Evolutionary conservation across 306 rosid genomes (phyloP), one percentile per base, ranked within the genome.

Genomic region (Ormosia emarginata): DNA sequence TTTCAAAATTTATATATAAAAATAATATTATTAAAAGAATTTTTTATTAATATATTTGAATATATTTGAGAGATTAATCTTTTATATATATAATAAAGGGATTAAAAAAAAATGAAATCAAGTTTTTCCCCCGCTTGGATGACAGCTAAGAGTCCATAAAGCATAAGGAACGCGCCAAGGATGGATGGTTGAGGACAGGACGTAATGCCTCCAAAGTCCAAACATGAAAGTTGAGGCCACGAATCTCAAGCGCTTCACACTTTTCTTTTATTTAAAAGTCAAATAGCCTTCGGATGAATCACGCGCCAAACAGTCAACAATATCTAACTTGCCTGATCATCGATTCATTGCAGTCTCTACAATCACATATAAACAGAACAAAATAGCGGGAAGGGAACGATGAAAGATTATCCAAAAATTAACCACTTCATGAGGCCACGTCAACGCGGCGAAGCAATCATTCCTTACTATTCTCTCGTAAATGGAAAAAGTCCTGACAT

Each of bases 361-460:
- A 36, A 43, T 70, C 9, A 8, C 52, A 57, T 52, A 15, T 52
- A 15, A 37, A 6, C 1, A 15, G 14, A 53, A 53, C 24, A 62
- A 36, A 32, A 11, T 32, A 6, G 9, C 14, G 46, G 13, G 56
- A 43, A 18, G 37, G 4, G 37, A 75, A 8, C 11, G n/a, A 74
- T 12, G 15, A 37, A 24, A 32, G 6, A 1, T 46, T 64, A 71
- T 80, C 53, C 41, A 41, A 4, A 13, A 68, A 32, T 84, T 56
- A 65, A 46, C 66, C 83, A 66, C 75, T 74, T 77, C 78, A 79
- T 34, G 74, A 17, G 81, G 85, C 90, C 82, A 64, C 47, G 81
- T 91, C 81, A 65, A 86, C 92, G 94, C 87, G 79, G 81, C 49
- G n/a, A 83, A 85, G 85, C 66, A 82, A 85, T 59, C 59, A 36